phyloP scores from a whole-genome alignment of 345 rosid species.

The Abelmoschus esculentus region DNA sequence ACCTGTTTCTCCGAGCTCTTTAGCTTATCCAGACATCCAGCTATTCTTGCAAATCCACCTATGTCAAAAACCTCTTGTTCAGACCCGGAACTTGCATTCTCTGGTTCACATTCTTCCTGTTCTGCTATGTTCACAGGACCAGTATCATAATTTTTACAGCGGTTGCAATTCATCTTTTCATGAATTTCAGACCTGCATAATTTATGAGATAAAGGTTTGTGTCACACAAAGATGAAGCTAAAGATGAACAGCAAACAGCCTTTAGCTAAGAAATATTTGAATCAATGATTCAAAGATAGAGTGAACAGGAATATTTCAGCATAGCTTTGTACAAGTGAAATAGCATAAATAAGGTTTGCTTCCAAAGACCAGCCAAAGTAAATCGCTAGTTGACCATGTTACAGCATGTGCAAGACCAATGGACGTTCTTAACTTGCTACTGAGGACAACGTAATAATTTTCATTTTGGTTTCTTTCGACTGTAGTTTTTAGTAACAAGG shows the following conservation, averaged over 20 bases:
- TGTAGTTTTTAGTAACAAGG: neutral
- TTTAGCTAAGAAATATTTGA: neutral
- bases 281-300: neutral
- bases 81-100: slow-evolving; percentile 16
- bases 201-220: neutral
- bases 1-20: slow-evolving; percentile 89
- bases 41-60: slow-evolving; percentile 77
- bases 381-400: neutral
- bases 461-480: neutral
- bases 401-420: neutral
- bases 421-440: neutral
- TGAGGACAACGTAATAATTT: neutral
- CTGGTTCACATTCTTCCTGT: slow-evolving; percentile 27
- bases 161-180: slow-evolving; percentile 8
- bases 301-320: neutral
- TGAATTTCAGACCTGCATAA: slow-evolving; percentile 7
- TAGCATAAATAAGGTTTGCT: neutral
- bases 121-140: slow-evolving; percentile 9
- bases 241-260: neutral
- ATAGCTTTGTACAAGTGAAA: neutral
- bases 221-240: neutral
- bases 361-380: neutral
- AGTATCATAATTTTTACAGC: neutral
- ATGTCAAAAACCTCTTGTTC: slow-evolving; percentile 42
- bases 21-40: slow-evolving; percentile 60